Evolutionary conservation across 2,329 filamentous ascomycete species (phyloP).

Genomic region (Botrytis pseudocinerea): DNA sequence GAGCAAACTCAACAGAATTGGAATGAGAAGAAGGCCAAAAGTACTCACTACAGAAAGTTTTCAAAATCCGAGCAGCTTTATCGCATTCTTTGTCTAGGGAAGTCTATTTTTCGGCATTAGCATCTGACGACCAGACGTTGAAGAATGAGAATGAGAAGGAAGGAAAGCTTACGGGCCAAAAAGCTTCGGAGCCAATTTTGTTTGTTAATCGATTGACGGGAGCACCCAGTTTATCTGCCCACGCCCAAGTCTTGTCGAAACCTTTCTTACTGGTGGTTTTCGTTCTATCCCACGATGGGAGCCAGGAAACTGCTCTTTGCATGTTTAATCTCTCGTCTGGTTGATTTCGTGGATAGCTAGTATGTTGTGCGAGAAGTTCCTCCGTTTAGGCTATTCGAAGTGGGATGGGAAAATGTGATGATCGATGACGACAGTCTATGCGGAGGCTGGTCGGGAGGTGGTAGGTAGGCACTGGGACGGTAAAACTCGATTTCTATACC

Average conservation of each 20-base stretch:
- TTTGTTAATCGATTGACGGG: slow-evolving; percentile 82
- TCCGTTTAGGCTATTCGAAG: slow-evolving; percentile 20
- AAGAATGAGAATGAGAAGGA: neutral
- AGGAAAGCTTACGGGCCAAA: slow-evolving; percentile 60
- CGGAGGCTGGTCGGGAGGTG: neutral
- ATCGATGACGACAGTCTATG: slow-evolving; percentile 20
- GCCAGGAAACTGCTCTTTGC: slow-evolving; percentile 40
- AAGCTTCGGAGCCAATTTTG: slow-evolving; percentile 76
- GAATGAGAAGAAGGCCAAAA: slow-evolving; percentile 30
- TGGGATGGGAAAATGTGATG: slow-evolving; percentile 13
- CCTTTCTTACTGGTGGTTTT: slow-evolving; percentile 61
- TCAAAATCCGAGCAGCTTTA: slow-evolving; percentile 83
- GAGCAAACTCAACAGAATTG: slow-evolving; percentile 14
- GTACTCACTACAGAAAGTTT: slow-evolving; percentile 80
- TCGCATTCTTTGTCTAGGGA: slow-evolving; percentile 84
- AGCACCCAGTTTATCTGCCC: slow-evolving; percentile 65
- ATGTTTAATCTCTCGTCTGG: slow-evolving; percentile 35
- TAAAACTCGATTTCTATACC: no score
- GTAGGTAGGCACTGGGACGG: neutral
- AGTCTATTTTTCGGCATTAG: slow-evolving; percentile 43
- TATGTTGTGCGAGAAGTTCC: slow-evolving; percentile 24
- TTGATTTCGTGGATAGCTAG: slow-evolving; percentile 29
- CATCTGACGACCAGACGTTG: neutral
- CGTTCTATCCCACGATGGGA: slow-evolving; percentile 54
- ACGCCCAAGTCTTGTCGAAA: slow-evolving; percentile 72